Evolutionary conservation across 352 stramenopile genomes (phyloP).

Genomic region (Globisporangium acanthophoron): DNA sequence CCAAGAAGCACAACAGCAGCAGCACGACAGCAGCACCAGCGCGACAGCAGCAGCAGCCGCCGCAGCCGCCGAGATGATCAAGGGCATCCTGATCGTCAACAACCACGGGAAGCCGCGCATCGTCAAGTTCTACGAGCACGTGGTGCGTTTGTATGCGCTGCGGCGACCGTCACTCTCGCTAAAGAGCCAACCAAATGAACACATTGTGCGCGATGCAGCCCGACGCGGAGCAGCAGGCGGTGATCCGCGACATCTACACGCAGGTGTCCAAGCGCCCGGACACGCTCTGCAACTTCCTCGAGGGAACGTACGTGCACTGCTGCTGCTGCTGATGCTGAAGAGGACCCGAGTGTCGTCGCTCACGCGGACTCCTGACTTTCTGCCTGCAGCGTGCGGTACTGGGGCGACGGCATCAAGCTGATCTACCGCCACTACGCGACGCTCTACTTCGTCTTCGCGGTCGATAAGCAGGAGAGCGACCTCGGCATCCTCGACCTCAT

Average conservation of each 20-base stretch:
- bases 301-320: constrained; percentile 83
- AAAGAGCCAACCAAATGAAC: background rate
- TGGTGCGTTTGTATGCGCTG: constrained; percentile 62
- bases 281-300: constrained; percentile 99
- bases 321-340: background rate
- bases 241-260: constrained; percentile 98
- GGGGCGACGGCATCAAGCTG: constrained; percentile 96
- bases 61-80: constrained; percentile 87
- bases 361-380: background rate
- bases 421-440: constrained; percentile 99
- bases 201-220: constrained; percentile 28
- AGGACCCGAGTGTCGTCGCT: no score
- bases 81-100: constrained; percentile 99
- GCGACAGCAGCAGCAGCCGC: no score
- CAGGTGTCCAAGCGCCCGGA: constrained; percentile 98
- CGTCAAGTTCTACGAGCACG: constrained; percentile 99
- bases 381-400: constrained; percentile 78
- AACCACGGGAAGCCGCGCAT: constrained; percentile 98
- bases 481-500: constrained; percentile 99
- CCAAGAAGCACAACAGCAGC: no score
- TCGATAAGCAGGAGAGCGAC: constrained; percentile 98
- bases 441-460: constrained; percentile 99
- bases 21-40: no score
- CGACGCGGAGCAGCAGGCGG: constrained; percentile 95
- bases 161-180: background rate